Evolutionary conservation across 2,329 filamentous ascomycete genomes (phyloP).

Genomic region (Hortaea sp.): DNA sequence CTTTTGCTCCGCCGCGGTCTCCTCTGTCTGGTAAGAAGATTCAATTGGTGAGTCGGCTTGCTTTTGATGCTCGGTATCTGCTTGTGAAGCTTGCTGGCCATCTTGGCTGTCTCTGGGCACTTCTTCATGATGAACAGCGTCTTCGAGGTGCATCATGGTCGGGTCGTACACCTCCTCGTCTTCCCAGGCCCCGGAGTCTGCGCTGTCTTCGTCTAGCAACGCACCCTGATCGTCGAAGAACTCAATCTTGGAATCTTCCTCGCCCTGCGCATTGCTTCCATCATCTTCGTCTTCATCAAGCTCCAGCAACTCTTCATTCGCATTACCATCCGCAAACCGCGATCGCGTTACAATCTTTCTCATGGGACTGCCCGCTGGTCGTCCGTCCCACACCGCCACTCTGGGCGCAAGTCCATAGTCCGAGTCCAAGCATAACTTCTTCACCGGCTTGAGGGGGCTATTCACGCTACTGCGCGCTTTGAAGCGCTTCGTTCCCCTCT

Average conservation of each 20-base stretch:
- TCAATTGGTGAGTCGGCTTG: too few species aligned
- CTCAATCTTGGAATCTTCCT: slow-evolving; percentile 16
- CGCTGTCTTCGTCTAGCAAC: slow-evolving; percentile 7
- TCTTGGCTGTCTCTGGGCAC: neutral
- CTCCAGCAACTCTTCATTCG: slow-evolving; percentile 11
- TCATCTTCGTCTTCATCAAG: slow-evolving; percentile 14
- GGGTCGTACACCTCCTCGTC: slow-evolving; percentile 13
- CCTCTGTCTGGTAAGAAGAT: too few species aligned
- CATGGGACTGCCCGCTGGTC: slow-evolving; percentile 13
- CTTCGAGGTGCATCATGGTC: slow-evolving; percentile 11
- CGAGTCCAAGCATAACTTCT: slow-evolving; percentile 31
- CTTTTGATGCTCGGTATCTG: too few species aligned
- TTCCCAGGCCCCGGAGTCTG: slow-evolving; percentile 5
- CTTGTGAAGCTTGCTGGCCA: neutral
- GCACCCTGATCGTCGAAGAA: slow-evolving; percentile 18
- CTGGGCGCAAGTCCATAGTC: slow-evolving; percentile 11
- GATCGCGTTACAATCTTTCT: slow-evolving; percentile 22
- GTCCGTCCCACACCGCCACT: slow-evolving; percentile 17
- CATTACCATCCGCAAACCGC: slow-evolving; percentile 2
- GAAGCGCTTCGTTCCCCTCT: neutral
- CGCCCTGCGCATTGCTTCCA: slow-evolving; percentile 3
- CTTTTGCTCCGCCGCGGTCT: too few species aligned
- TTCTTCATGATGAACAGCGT: slow-evolving; percentile 1
- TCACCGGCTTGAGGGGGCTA: slow-evolving; percentile 33
- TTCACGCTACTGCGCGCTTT: slow-evolving; percentile 7